Conservation (phyloP, 192 early-diverging fungal species). For the Lobosporangium transversale region DNA sequence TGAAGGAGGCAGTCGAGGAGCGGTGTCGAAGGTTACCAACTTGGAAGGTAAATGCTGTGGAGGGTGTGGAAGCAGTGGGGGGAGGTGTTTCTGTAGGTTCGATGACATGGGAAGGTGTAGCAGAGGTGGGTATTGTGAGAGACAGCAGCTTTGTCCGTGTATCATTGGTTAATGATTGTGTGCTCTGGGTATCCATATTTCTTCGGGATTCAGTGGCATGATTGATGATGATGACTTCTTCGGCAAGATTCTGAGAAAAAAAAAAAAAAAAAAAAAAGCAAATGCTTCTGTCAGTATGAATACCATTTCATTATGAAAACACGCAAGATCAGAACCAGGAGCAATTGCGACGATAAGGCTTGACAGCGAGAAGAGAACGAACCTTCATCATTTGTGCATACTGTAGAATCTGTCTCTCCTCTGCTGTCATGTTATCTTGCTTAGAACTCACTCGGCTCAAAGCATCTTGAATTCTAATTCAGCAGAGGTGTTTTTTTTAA, state of each 20-base stretch:
- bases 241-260: conserved; percentile 26
- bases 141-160: background rate
- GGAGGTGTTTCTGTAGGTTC: conserved; percentile 17
- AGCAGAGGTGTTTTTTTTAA: background rate
- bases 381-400: conserved; percentile 51
- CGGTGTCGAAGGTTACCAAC: conserved; percentile 24
- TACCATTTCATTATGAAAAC: too few relatives aligned
- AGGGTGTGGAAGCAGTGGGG: conserved; percentile 27
- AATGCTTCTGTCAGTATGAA: background rate
- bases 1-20: conserved; percentile 19
- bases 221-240: conserved; percentile 40
- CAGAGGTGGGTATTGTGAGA: conserved; percentile 13
- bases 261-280: background rate
- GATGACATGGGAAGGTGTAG: background rate
- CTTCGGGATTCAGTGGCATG: background rate
- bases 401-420: conserved; percentile 43
- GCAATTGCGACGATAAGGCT: too few relatives aligned
- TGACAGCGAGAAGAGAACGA: background rate
- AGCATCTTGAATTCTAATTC: conserved; percentile 46
- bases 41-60: conserved; percentile 17
- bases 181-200: background rate
- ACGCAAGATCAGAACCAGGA: too few relatives aligned
- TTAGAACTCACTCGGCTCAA: conserved; percentile 44
- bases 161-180: background rate
- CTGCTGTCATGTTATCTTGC: conserved; percentile 44